Conservation (phyloP, 2,329 filamentous ascomycete species). For the Penicillium sp. region DNA sequence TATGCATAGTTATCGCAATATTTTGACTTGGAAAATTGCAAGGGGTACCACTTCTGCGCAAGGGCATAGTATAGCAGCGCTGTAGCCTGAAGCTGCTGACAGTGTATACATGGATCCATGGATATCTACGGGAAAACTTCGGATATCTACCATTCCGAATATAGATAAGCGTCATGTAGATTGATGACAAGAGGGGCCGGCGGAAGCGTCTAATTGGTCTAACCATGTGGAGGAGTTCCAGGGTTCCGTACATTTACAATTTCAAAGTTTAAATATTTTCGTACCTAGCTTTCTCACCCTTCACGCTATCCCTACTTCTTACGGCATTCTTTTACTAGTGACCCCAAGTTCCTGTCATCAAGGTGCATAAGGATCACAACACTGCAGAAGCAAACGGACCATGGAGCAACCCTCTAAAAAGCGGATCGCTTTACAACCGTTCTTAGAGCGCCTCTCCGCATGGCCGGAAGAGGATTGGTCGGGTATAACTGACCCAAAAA, state of each 20-base stretch:
- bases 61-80: too few species aligned
- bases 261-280: too few species aligned
- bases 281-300: background rate
- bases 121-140: background rate
- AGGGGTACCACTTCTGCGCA: background rate
- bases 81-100: too few species aligned
- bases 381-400: background rate
- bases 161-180: background rate
- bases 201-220: background rate
- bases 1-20: background rate
- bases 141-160: background rate
- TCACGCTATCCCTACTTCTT: background rate
- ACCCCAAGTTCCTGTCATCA: background rate
- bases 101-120: background rate
- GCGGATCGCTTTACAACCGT: background rate
- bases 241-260: background rate
- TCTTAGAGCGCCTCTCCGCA: background rate
- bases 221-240: background rate
- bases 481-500: constrained; percentile 14
- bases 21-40: too few species aligned
- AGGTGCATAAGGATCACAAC: background rate
- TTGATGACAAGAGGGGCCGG: background rate
- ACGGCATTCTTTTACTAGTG: background rate
- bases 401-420: background rate
- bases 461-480: constrained; percentile 14